Evolutionary conservation across 1,139 yeast species (phyloP), one percentile per base, ranked within the genome.

Genomic region (Kodamaea sp.): DNA sequence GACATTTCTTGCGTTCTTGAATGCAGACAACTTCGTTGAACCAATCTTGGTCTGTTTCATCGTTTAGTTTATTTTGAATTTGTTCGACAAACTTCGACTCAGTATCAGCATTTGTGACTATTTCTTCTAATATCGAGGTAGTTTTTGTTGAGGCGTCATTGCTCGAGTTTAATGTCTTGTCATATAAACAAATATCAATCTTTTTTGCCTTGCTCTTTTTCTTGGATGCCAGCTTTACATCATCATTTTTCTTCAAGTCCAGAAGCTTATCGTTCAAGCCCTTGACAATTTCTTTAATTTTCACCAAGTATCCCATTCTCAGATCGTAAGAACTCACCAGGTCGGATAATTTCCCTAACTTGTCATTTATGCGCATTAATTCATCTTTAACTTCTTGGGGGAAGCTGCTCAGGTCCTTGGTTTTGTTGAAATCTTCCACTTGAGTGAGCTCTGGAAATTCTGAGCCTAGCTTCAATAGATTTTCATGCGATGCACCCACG

Each of bases 1-100:
- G 55, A 53, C 95, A 86, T 48, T 81, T 82, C 33, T 80, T 70
- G 43, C 76, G 76, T 34, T 84, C 92, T n/a, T 63, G 59, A 11
- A 78, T 50, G 51, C 95, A 86, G 3, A 78, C 26, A 33, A 38
- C 47, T 36, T 44, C 54, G 12, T 45, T 26, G 20, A 50, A 57
- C 48, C 50, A 48, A 8, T 44, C 51, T n/a, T 42, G 42, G 3
- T 47, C 53, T 5, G 51, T 51, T 11, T 48, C 53, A 6, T 50
- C 47, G 10, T 38, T 31, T 4, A 42, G 29, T 16, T 37, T 43
- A n/a, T 20, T 24, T 9, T 51, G 55, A 18, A 61, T 48, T 8
- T 47, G 47, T 7, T 28, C 34, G n/a, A 45, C 37, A 36, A 54
- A 48, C 3, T 36, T 46, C 8, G 18, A 5, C 15, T 32, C 33